Percentiles rank a stretch among this genome's conserved stretches.
Conservation (phyloP, 306 rosid genomes). For the Trichosanthes cucumerina region DNA sequence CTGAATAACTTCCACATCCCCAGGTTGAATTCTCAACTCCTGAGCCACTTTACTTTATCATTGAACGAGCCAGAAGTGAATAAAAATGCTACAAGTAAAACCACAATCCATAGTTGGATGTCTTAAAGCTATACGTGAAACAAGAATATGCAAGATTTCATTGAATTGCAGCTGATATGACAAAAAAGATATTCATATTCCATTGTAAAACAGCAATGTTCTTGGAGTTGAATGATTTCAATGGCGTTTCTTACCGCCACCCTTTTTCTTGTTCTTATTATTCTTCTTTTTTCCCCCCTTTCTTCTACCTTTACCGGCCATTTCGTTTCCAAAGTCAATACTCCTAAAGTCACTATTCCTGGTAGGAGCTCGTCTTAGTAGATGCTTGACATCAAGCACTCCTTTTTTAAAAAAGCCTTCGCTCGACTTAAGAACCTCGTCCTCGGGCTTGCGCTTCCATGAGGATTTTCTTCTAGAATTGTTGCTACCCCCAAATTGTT, state of each 20-base stretch:
- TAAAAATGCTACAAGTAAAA: neutral
- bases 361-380: constrained; percentile 35
- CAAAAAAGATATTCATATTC: neutral
- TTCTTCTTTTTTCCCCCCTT: constrained; percentile 27
- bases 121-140: neutral
- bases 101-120: neutral
- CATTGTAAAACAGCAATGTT: neutral
- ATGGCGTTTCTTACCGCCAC: constrained; percentile 29
- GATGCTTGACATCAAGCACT: constrained; percentile 58
- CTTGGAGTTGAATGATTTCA: neutral
- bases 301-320: constrained; percentile 10
- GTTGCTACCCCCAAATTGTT: constrained; percentile 33
- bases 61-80: neutral
- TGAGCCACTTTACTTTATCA: neutral
- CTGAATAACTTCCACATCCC: neutral
- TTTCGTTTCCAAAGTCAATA: constrained; percentile 1
- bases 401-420: constrained; percentile 72
- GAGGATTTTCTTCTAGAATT: constrained; percentile 24
- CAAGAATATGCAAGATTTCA: neutral
- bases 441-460: constrained; percentile 43
- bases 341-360: constrained; percentile 21
- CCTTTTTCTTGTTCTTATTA: constrained; percentile 22
- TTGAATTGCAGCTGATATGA: neutral
- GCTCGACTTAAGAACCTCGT: constrained; percentile 37
- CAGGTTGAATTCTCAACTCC: neutral